A percentile compares a stretch with the other conserved stretches of the same genome.
These are phyloP conservation scores for Pseudomonodictys pantanalensis DNA, from an alignment of 495 filamentous ascomycete species.

Conservation along the genomic window DNA sequence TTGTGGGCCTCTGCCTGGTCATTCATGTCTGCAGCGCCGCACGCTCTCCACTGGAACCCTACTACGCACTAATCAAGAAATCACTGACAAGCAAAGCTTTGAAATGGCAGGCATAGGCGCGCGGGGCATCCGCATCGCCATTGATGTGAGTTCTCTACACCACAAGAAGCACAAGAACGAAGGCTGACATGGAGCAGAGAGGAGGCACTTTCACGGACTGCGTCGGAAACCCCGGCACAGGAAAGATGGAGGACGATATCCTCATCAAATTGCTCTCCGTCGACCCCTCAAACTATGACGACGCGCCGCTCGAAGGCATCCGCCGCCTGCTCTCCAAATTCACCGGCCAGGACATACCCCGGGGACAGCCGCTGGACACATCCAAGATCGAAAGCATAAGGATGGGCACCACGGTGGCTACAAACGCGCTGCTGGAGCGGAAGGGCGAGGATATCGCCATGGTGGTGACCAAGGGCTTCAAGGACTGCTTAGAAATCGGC, in stretches of 20 bases:
- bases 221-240: slow-evolving; percentile 53
- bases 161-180: background rate
- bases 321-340: slow-evolving; percentile 84
- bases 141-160: slow-evolving; percentile 34
- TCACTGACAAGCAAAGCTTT: background rate
- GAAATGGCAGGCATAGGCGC: slow-evolving; percentile 2
- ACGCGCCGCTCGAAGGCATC: slow-evolving; percentile 66
- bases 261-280: slow-evolving; percentile 52
- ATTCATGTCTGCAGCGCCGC: background rate
- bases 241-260: slow-evolving; percentile 48
- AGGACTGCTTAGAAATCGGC: slow-evolving; percentile 76
- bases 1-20: background rate
- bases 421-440: slow-evolving; percentile 71
- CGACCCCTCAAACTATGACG: slow-evolving; percentile 51
- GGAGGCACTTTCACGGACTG: slow-evolving; percentile 67
- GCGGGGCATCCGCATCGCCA: slow-evolving; percentile 44
- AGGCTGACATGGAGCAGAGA: slow-evolving; percentile 36
- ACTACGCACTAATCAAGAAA: too few relatives aligned
- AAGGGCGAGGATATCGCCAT: slow-evolving; percentile 92
- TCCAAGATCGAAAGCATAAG: slow-evolving; percentile 63
- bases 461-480: slow-evolving; percentile 89
- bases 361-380: slow-evolving; percentile 80
- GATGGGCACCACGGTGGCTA: slow-evolving; percentile 51
- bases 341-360: slow-evolving; percentile 67
- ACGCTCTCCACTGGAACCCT: too few relatives aligned